Conservation (phyloP, 306 rosid genomes). For the Castanospermum australe region DNA sequence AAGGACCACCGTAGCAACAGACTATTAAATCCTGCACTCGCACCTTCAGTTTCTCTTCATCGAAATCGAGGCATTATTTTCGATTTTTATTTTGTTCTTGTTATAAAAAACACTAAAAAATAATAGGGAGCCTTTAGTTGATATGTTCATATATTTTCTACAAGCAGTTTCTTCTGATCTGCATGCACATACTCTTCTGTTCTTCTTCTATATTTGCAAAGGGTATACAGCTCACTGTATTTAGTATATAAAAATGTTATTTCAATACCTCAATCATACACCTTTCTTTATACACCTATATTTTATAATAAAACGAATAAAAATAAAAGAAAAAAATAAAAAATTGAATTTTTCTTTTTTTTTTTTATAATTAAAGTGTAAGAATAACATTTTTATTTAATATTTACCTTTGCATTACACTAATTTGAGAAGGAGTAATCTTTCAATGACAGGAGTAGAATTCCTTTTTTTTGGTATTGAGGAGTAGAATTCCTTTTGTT, state of each 20-base stretch:
- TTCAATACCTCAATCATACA: too few relatives aligned
- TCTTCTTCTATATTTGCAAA: not conserved
- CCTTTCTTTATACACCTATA: too few relatives aligned
- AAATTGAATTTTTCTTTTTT: too few relatives aligned
- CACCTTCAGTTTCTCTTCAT: conserved; percentile 24
- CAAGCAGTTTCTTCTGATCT: conserved; percentile 7
- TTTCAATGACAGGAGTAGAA: not conserved
- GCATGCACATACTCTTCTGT: conserved; percentile 22
- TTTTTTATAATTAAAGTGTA: too few relatives aligned
- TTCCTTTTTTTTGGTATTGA: not conserved
- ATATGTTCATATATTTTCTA: conserved; percentile 6
- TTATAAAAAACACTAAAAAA: conserved; percentile 28
- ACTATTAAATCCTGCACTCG: not conserved
- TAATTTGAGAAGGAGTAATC: not conserved
- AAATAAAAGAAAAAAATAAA: too few relatives aligned
- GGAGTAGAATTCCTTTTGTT: not conserved
- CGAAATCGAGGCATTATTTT: conserved; percentile 11
- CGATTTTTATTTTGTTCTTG: not conserved
- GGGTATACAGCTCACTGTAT: not conserved
- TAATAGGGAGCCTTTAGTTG: not conserved
- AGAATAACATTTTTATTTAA: too few relatives aligned
- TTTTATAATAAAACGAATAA: too few relatives aligned
- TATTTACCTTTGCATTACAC: conserved; percentile 9
- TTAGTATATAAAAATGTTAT: too few relatives aligned
- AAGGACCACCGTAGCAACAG: conserved; percentile 33